Evolutionary conservation across 805 yeast genomes (phyloP).

Genomic region (Blastobotrys mokoenaii): DNA sequence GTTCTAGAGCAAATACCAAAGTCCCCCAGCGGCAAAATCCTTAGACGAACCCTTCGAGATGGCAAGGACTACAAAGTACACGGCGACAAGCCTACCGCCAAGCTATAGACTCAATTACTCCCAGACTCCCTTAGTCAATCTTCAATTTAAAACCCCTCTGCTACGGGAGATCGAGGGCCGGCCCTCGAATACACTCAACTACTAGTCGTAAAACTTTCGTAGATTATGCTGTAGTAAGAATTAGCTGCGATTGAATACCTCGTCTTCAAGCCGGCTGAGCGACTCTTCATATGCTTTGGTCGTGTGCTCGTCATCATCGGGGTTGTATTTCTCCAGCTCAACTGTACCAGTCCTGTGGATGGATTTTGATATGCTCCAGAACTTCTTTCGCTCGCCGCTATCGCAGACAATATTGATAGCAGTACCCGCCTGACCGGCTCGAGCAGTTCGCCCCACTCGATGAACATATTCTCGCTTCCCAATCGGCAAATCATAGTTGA

Average conservation of each 20-base stretch:
- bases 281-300: slow-evolving; percentile 14
- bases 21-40: slow-evolving; percentile 90
- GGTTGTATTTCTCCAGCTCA: slow-evolving; percentile 2
- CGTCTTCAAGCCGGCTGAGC: slow-evolving; percentile 13
- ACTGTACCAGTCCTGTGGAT: slow-evolving; percentile 19
- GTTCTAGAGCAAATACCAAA: slow-evolving; percentile 81
- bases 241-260: slow-evolving; percentile 9
- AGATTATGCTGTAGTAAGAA: not conserved
- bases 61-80: slow-evolving; percentile 18
- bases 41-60: slow-evolving; percentile 82
- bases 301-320: slow-evolving; percentile 3
- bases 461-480: slow-evolving; percentile 90
- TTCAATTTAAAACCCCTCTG: too few species aligned
- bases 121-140: not conserved
- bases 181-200: too few species aligned
- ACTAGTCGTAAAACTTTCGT: too few species aligned
- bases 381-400: slow-evolving; percentile 58
- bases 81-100: slow-evolving; percentile 3
- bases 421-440: slow-evolving; percentile 74
- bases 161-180: too few species aligned
- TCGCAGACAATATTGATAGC: slow-evolving; percentile 73
- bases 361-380: slow-evolving; percentile 27
- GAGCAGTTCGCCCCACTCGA: slow-evolving; percentile 93
- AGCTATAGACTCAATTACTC: slow-evolving; percentile 9
- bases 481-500: slow-evolving; percentile 86